These are phyloP conservation scores for Rhodotorula sp. DNA, from an alignment of 1,284 basidiomycete genomes.

Conservation along the genomic window DNA sequence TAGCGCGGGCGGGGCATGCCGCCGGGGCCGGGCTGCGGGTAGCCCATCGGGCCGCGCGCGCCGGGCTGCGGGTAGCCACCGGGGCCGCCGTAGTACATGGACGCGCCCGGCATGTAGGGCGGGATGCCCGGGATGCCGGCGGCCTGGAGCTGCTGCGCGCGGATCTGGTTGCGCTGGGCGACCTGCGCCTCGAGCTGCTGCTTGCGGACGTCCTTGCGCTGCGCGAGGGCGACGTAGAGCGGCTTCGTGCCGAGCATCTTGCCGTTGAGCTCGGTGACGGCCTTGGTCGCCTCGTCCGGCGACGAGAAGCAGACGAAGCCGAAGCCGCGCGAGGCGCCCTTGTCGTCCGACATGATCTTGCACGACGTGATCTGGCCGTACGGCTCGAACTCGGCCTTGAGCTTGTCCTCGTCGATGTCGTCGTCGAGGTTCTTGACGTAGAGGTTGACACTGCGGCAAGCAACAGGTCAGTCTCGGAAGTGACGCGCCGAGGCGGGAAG, in stretches of 20 bases:
- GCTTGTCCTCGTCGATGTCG: conserved; percentile 80
- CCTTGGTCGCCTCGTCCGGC: conserved; percentile 98
- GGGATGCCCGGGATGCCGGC: conserved; percentile 45
- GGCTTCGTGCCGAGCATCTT: conserved; percentile 99
- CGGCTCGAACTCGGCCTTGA: conserved; percentile 91
- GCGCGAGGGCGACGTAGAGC: conserved; percentile 96
- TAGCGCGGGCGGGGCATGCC: conserved; percentile 70
- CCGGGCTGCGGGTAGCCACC: conserved; percentile 68
- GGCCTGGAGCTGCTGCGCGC: conserved; percentile 72
- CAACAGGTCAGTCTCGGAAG: neutral
- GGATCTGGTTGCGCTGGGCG: conserved; percentile 90
- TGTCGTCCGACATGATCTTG: conserved; percentile 99
- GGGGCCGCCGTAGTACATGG: conserved; percentile 76
- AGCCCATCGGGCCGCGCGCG: conserved; percentile 41
- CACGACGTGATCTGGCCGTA: conserved; percentile 97
- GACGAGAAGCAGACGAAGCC: conserved; percentile 99
- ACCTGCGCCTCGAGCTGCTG: conserved; percentile 99
- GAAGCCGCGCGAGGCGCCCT: conserved; percentile 88
- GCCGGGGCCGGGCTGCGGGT: conserved; percentile 56
- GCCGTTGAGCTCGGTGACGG: conserved; percentile 99
- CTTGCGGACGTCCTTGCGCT: conserved; percentile 95
- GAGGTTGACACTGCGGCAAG: conserved; percentile 69
- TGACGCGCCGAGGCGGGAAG: neutral
- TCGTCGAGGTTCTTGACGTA: conserved; percentile 91
- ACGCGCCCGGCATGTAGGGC: conserved; percentile 61